These are phyloP conservation scores for Rhinocladiella similis DNA, from an alignment of 2,329 filamentous ascomycete genomes.

Conservation along the genomic window DNA sequence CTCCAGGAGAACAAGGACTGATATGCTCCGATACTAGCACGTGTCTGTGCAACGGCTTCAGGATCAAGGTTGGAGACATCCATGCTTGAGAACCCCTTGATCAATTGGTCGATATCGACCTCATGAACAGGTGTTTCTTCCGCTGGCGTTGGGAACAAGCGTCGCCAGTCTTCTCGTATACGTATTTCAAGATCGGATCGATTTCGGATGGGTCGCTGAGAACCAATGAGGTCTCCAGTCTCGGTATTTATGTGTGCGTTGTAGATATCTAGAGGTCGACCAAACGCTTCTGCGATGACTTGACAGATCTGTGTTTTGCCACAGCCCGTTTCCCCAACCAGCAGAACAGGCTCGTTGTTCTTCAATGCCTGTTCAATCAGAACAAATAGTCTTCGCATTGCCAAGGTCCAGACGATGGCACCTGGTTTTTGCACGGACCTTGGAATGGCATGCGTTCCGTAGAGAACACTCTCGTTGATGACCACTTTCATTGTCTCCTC, in stretches of 20 bases:
- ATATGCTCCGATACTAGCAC: conserved; percentile 59
- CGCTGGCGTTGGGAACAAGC: conserved; percentile 25
- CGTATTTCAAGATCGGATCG: conserved; percentile 69
- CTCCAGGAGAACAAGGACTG: conserved; percentile 95
- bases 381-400: conserved; percentile 88
- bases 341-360: conserved; percentile 89
- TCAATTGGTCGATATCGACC: conserved; percentile 24
- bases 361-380: conserved; percentile 82
- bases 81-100: conserved; percentile 21
- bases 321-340: conserved; percentile 95
- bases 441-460: conserved; percentile 51
- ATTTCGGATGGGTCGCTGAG: conserved; percentile 88
- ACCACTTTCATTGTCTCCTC: conserved; percentile 86
- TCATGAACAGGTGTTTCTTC: conserved; percentile 40
- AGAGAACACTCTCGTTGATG: conserved; percentile 73
- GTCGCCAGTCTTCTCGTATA: conserved; percentile 62
- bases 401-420: conserved; percentile 84
- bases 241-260: conserved; percentile 99
- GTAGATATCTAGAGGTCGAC: conserved; percentile 78
- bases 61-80: conserved; percentile 43
- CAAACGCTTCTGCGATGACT: conserved; percentile 77
- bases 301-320: conserved; percentile 98
- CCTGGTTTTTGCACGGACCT: conserved; percentile 32
- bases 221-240: conserved; percentile 94
- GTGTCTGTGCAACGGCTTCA: conserved; percentile 45